Conservation (phyloP, 352 stramenopile species). For the Phytophthora aleatoria region DNA sequence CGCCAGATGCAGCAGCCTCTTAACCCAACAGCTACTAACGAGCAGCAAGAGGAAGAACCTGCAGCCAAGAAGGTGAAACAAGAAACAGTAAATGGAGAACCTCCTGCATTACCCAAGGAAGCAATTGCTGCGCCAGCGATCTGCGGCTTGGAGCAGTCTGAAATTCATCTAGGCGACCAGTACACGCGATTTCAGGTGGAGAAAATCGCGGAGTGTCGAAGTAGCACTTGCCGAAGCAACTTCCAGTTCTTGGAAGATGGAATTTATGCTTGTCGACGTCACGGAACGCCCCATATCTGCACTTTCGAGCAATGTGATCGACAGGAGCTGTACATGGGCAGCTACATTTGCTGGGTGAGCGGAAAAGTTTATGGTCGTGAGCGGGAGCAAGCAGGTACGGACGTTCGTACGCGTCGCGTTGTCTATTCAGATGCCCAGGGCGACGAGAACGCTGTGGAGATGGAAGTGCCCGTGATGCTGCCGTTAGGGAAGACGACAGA, state of each 20-base stretch:
- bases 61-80: slow-evolving; percentile 20
- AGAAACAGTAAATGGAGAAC: slow-evolving; percentile 4
- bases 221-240: slow-evolving; percentile 32
- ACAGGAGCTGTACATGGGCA: slow-evolving; percentile 52
- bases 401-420: slow-evolving; percentile 60
- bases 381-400: slow-evolving; percentile 62
- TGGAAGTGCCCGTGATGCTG: slow-evolving; percentile 76
- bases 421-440: slow-evolving; percentile 62
- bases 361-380: slow-evolving; percentile 65
- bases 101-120: background rate
- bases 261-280: slow-evolving; percentile 68
- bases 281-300: slow-evolving; percentile 75
- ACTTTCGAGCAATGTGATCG: slow-evolving; percentile 77
- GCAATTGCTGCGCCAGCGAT: background rate
- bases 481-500: slow-evolving; percentile 64
- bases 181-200: slow-evolving; percentile 59
- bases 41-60: slow-evolving; percentile 24
- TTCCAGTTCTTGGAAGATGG: slow-evolving; percentile 81
- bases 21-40: slow-evolving; percentile 8
- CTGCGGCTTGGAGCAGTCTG: slow-evolving; percentile 45
- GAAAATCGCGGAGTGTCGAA: slow-evolving; percentile 47
- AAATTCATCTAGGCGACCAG: slow-evolving; percentile 69
- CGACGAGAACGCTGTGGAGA: slow-evolving; percentile 60
- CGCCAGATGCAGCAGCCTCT: slow-evolving; percentile 15
- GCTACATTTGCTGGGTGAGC: slow-evolving; percentile 79